Evolutionary conservation across 2,329 filamentous ascomycete genomes (phyloP), one percentile per base, ranked within the genome.

Genomic region (Xylariaceae sp.): DNA sequence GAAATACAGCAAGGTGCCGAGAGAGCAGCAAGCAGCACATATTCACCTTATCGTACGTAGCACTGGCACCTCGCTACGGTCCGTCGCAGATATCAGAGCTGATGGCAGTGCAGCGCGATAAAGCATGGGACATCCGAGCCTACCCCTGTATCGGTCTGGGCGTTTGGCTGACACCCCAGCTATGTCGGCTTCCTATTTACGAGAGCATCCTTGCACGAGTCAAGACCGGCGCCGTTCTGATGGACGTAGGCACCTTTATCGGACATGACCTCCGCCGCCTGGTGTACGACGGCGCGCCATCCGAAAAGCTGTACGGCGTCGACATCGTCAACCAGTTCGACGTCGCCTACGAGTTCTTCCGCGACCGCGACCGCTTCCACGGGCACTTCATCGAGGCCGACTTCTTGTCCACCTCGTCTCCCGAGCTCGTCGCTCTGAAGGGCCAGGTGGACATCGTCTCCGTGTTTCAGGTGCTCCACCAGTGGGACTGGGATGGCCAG

Each of bases 391-490:
- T 64, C 19, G 45, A 46, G 14, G 59, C 55, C 2, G 19, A 59
- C 2, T 24, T 24, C 21, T 11, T 11, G 7, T 59, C 65, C 34
- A 58, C 60, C 16, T 16, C 43, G 0, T 34, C 56, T 0, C 46
- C 49, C 6, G 39, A 42, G 8, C 43, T 68, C 21, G 55, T 54
- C 11, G 38, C 60, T 27, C 44, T 70, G 18, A 50, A 62, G 18
- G 62, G 60, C 4, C 53, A 59, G n/a, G 51, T 67, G 2, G 62
- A 69, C 39, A 59, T 71, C 9, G 46, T 70, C 5, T 55, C 65
- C 23, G 55, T 66, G 2, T 57, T 57, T 0, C 62, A 62, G 0
- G 65, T 70, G 50, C 61, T 71, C 30, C 68, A 70, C 36, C 53
- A 69, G 6, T 70, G 68, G 45, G 53, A 57, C 21, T 64, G 54